phyloP scores from a whole-genome alignment of 345 rosid genomes.

The Moringa oleifera region DNA sequence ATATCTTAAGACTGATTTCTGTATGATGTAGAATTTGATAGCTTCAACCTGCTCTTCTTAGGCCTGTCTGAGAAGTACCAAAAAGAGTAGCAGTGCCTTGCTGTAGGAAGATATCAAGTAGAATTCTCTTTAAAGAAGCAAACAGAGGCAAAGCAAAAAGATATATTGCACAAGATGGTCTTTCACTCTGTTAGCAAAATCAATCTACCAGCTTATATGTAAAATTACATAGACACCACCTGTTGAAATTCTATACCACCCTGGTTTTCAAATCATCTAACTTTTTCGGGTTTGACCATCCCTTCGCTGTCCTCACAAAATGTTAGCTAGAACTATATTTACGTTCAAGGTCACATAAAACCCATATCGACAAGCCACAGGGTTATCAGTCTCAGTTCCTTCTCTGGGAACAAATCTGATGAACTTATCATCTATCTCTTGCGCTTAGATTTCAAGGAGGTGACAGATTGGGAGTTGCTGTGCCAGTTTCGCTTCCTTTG shows the following conservation, averaged over 20 bases:
- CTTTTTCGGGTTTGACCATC: not conserved
- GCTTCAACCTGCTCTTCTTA: too few species aligned
- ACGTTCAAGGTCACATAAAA: slow-evolving; percentile 13
- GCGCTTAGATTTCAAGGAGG: slow-evolving; percentile 94
- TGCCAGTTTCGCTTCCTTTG: slow-evolving; percentile 99
- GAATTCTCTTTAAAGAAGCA: too few species aligned
- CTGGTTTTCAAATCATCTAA: slow-evolving; percentile 10
- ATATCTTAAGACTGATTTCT: too few species aligned
- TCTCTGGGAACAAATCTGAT: not conserved
- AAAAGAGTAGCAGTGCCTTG: too few species aligned
- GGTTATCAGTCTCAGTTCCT: not conserved
- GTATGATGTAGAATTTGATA: too few species aligned
- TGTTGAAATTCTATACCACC: too few species aligned
- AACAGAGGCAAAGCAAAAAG: not conserved
- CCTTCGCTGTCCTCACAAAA: slow-evolving; percentile 14
- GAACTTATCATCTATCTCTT: slow-evolving; percentile 44
- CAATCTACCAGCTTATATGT: slow-evolving; percentile 23
- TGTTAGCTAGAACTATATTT: slow-evolving; percentile 28
- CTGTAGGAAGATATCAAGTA: too few species aligned
- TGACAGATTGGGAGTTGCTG: slow-evolving; percentile 83
- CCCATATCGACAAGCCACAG: slow-evolving; percentile 8
- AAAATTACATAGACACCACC: slow-evolving; percentile 13
- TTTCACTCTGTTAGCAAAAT: slow-evolving; percentile 22
- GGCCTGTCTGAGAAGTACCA: too few species aligned
- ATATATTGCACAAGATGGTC: not conserved